A percentile compares a stretch with the other conserved stretches of the same genome.
Conservation (phyloP, 352 stramenopile genomes). For the Globisporangium perplexum region DNA sequence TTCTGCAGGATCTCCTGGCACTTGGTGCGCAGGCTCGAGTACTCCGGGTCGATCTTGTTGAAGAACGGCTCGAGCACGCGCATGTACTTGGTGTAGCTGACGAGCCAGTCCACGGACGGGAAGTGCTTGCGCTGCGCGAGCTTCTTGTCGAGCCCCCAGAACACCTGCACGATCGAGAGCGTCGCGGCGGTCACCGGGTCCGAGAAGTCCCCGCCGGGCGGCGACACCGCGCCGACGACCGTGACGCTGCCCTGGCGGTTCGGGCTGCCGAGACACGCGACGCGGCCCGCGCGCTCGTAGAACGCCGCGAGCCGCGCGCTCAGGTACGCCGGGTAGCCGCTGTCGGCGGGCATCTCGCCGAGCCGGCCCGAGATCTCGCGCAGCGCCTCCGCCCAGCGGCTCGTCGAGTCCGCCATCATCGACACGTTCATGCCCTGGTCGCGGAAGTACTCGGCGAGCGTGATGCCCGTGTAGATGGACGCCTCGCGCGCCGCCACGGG, state of each 20-base stretch:
- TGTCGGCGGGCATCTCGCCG: constrained; percentile 99
- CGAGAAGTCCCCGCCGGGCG: constrained; percentile 98
- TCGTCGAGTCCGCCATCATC: constrained; percentile 99
- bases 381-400: constrained; percentile 98
- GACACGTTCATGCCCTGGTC: constrained; percentile 99
- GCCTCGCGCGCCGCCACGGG: constrained; percentile 98
- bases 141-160: constrained; percentile 99
- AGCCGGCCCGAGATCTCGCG: constrained; percentile 99
- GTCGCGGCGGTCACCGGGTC: constrained; percentile 99
- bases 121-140: constrained; percentile 99
- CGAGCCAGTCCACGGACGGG: constrained; percentile 99
- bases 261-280: constrained; percentile 95
- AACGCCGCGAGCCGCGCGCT: constrained; percentile 98
- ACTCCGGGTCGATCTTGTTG: constrained; percentile 98
- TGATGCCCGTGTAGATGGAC: constrained; percentile 99
- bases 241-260: constrained; percentile 98
- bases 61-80: constrained; percentile 99
- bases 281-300: constrained; percentile 98
- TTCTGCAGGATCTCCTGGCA: constrained; percentile 98
- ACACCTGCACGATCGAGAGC: constrained; percentile 99
- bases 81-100: constrained; percentile 99
- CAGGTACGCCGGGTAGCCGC: constrained; percentile 96
- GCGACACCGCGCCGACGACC: constrained; percentile 98
- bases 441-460: constrained; percentile 98
- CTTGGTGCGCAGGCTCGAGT: constrained; percentile 95